A percentile compares a stretch with the other conserved stretches of the same genome.
Conservation (phyloP, 306 rosid species). For the Prosopis cineraria region DNA sequence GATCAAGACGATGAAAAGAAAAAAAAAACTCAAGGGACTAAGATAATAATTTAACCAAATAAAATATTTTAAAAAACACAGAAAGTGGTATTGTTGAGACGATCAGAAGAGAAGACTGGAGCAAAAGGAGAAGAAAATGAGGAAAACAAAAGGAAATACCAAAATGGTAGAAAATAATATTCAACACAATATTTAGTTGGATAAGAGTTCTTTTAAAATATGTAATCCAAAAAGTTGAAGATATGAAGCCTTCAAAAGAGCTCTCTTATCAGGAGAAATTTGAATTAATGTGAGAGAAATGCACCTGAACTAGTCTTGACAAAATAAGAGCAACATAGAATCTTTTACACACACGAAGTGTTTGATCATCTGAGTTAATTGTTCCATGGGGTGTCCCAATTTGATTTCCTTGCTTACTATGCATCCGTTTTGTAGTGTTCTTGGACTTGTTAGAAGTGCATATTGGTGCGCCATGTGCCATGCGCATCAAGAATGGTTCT, state of each 20-base stretch:
- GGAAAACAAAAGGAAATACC: background rate
- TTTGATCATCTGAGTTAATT: constrained; percentile 65
- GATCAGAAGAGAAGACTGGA: background rate
- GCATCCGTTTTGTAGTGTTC: constrained; percentile 46
- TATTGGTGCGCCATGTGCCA: constrained; percentile 95
- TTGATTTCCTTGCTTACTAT: constrained; percentile 47
- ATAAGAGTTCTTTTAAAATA: background rate
- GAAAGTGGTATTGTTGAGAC: background rate
- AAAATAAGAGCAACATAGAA: constrained; percentile 94
- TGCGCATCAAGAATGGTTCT: constrained; percentile 91
- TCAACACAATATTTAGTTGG: background rate
- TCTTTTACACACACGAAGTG: constrained; percentile 84
- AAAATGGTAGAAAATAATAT: background rate
- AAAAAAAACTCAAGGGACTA: background rate
- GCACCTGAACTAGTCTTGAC: constrained; percentile 92
- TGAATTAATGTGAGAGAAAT: constrained; percentile 30
- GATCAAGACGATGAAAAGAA: background rate
- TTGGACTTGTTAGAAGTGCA: constrained; percentile 57
- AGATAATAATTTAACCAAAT: background rate
- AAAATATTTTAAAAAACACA: background rate
- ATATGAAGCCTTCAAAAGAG: background rate
- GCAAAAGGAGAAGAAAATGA: constrained; percentile 4
- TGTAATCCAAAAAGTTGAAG: background rate
- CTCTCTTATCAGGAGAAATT: constrained; percentile 13
- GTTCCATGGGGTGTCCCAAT: constrained; percentile 43